phyloP scores from a whole-genome alignment of 192 early-diverging fungal genomes.

The Linderina pennispora region DNA sequence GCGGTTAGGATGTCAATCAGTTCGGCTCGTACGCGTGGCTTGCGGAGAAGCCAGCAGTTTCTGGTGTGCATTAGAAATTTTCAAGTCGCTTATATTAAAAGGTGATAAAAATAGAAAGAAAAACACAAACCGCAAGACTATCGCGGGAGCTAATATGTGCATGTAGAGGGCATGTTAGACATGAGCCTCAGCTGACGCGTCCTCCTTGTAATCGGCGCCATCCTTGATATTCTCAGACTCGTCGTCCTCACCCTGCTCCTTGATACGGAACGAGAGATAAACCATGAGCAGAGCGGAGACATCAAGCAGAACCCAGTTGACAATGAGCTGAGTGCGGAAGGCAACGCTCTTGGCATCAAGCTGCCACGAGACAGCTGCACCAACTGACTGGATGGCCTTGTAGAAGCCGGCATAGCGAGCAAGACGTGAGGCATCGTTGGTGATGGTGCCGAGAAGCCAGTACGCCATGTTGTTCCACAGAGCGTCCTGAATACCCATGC shows the following conservation, averaged over 20 bases:
- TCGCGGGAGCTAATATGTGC: not conserved
- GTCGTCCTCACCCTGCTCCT: not conserved
- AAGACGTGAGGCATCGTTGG: slow-evolving; percentile 59
- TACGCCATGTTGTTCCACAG: slow-evolving; percentile 68
- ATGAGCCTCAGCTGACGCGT: not conserved
- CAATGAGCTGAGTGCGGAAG: slow-evolving; percentile 3
- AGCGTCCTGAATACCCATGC: slow-evolving; percentile 67
- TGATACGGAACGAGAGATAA: slow-evolving; percentile 3
- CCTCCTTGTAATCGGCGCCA: not conserved
- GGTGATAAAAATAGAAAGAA: not conserved
- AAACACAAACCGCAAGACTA: not conserved
- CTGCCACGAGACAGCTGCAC: slow-evolving; percentile 55
- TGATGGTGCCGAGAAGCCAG: slow-evolving; percentile 77
- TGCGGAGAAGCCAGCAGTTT: too few species aligned
- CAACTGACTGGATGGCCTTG: slow-evolving; percentile 72
- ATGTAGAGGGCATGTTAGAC: not conserved
- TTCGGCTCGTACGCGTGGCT: too few species aligned
- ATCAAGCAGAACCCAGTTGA: slow-evolving; percentile 8
- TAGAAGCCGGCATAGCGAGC: slow-evolving; percentile 72
- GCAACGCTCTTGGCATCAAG: slow-evolving; percentile 2
- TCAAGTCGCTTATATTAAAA: too few species aligned
- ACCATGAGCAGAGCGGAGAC: slow-evolving; percentile 1
- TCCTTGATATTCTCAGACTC: not conserved
- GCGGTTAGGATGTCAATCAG: too few species aligned
- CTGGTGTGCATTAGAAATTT: too few species aligned